A percentile compares a stretch with the other conserved stretches of the same genome.
phyloP scores from a whole-genome alignment of 1,139 yeast genomes.

The Geotrichum restrictum region DNA sequence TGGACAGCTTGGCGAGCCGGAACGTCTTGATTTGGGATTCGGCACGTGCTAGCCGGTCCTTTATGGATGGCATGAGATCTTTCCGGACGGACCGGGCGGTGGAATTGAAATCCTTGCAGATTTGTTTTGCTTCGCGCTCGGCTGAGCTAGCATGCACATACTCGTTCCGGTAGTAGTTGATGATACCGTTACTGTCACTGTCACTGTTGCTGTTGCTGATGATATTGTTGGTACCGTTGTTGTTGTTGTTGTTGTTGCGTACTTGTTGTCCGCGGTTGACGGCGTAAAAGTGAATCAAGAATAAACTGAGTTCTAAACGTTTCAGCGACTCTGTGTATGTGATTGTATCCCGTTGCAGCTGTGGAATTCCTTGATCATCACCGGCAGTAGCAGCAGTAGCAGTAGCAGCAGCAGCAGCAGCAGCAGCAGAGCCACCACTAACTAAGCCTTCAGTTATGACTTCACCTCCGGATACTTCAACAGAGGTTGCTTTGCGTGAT shows the following conservation, averaged over 20 bases:
- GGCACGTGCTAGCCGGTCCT: not conserved
- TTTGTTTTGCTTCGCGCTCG: conserved; percentile 3
- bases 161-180: conserved; percentile 3
- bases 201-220: not conserved
- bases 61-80: conserved; percentile 4
- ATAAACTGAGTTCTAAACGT: too few species aligned
- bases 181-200: not conserved
- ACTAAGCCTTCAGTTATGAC: too few species aligned
- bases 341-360: too few species aligned
- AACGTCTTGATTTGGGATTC: conserved; percentile 6
- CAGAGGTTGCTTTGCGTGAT: too few species aligned
- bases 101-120: not conserved
- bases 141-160: conserved; percentile 1
- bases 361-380: too few species aligned
- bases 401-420: not conserved
- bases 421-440: not conserved
- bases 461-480: too few species aligned
- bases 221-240: not conserved
- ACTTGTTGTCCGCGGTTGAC: not conserved
- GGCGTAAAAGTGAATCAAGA: too few species aligned
- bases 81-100: not conserved
- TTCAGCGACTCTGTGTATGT: too few species aligned
- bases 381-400: too few species aligned
- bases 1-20: conserved; percentile 16
- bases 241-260: not conserved